Evolutionary conservation across 306 rosid genomes (phyloP).

Genomic region (Vigna mungo): DNA sequence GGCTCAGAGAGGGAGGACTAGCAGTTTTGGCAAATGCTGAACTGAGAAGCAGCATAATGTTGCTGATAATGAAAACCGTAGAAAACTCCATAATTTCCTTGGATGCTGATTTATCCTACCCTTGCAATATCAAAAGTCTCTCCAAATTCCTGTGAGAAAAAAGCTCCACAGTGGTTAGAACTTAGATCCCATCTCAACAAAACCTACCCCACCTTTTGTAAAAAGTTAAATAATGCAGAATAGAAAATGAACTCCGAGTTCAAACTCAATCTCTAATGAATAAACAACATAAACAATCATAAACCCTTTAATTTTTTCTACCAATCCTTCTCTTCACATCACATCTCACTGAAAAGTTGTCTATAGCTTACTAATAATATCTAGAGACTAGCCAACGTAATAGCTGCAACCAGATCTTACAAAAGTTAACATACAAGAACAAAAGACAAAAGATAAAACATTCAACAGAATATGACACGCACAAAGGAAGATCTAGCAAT

Average conservation of each 20-base stretch:
- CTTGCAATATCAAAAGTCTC: constrained; percentile 45
- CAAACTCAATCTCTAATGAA: constrained; percentile 10
- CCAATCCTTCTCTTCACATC: neutral
- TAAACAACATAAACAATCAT: constrained; percentile 2
- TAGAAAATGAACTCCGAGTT: constrained; percentile 22
- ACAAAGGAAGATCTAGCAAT: constrained; percentile 48
- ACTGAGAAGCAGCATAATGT: constrained; percentile 56
- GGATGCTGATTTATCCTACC: neutral
- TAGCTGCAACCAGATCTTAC: constrained; percentile 58
- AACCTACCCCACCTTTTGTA: neutral
- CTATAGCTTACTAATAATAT: constrained; percentile 29
- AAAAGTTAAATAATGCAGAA: constrained; percentile 20
- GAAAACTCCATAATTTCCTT: constrained; percentile 58
- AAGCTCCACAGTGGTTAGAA: constrained; percentile 40
- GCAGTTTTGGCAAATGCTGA: constrained; percentile 73
- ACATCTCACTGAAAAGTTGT: constrained; percentile 17
- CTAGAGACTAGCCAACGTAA: constrained; percentile 7
- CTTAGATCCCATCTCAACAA: constrained; percentile 49
- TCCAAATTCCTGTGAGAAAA: constrained; percentile 73
- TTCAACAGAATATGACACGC: constrained; percentile 12
- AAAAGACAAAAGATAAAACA: neutral
- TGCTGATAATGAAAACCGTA: constrained; percentile 54
- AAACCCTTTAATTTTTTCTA: constrained; percentile 1
- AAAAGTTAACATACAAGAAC: constrained; percentile 23
- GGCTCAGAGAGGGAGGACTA: constrained; percentile 60